These are phyloP conservation scores for Podosphaera aphanis DNA, from an alignment of 2,329 filamentous ascomycete genomes.

Conservation along the genomic window DNA sequence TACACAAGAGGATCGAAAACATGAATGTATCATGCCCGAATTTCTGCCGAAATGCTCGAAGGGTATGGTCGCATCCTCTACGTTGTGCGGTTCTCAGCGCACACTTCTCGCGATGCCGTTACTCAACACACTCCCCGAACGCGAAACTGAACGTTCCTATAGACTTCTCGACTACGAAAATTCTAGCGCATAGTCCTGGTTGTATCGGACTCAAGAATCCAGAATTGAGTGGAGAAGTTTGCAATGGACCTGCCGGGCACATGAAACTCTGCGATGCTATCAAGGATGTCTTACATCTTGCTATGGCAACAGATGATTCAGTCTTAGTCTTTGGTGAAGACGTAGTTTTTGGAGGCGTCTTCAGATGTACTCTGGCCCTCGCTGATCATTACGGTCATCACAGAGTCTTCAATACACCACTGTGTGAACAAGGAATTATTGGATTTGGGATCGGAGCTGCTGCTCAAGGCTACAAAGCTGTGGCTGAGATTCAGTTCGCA, in stretches of 20 bases:
- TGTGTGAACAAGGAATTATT: slow-evolving; percentile 83
- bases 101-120: slow-evolving; percentile 4
- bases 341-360: slow-evolving; percentile 90
- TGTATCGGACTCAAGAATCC: slow-evolving; percentile 45
- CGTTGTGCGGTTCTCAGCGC: not conserved
- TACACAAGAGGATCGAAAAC: not conserved
- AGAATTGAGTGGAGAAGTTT: slow-evolving; percentile 44
- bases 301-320: slow-evolving; percentile 60
- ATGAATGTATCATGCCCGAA: not conserved
- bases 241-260: slow-evolving; percentile 51
- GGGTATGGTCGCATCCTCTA: not conserved
- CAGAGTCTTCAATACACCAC: slow-evolving; percentile 85
- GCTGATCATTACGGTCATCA: slow-evolving; percentile 69
- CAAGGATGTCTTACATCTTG: slow-evolving; percentile 68
- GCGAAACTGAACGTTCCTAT: slow-evolving; percentile 60
- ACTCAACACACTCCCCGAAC: slow-evolving; percentile 23
- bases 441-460: slow-evolving; percentile 83
- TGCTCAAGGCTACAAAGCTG: slow-evolving; percentile 72
- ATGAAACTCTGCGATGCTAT: slow-evolving; percentile 89
- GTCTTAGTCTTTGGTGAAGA: slow-evolving; percentile 91
- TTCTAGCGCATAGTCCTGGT: slow-evolving; percentile 53
- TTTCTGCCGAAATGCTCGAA: slow-evolving; percentile 2
- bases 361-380: slow-evolving; percentile 79
- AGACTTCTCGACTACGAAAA: slow-evolving; percentile 61
- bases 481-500: slow-evolving; percentile 71